A percentile compares a stretch with the other conserved stretches of the same genome.
These are phyloP conservation scores for Saccharomycopsis schoenii DNA, from an alignment of 805 yeast species.

Conservation along the genomic window DNA sequence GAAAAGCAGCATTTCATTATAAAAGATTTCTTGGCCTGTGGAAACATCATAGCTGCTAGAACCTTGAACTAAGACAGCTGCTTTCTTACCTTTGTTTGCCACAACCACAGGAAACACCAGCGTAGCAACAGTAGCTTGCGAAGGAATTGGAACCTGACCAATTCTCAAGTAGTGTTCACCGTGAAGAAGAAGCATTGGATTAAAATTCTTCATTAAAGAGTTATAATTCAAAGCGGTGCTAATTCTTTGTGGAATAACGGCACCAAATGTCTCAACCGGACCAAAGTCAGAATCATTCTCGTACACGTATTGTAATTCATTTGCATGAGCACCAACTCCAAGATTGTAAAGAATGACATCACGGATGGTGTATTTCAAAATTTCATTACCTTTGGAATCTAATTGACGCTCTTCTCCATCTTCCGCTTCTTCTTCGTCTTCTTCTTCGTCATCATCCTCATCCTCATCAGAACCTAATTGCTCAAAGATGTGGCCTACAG, in stretches of 20 bases:
- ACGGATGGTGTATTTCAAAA: slow-evolving; percentile 51
- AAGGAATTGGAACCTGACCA: slow-evolving; percentile 68
- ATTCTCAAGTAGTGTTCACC: slow-evolving; percentile 90
- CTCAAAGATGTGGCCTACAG: slow-evolving; percentile 67
- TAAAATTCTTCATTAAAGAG: slow-evolving; percentile 64
- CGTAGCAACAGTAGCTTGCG: slow-evolving; percentile 53
- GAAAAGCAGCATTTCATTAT: slow-evolving; percentile 78
- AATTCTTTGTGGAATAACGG: slow-evolving; percentile 55
- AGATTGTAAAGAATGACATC: slow-evolving; percentile 78
- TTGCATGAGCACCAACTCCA: slow-evolving; percentile 76
- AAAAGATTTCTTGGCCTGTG: slow-evolving; percentile 61
- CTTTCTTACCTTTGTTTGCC: slow-evolving; percentile 79
- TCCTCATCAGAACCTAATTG: slow-evolving; percentile 40
- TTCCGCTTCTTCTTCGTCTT: slow-evolving; percentile 36
- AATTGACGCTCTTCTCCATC: slow-evolving; percentile 37
- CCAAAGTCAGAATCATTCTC: slow-evolving; percentile 73
- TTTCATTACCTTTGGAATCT: slow-evolving; percentile 31
- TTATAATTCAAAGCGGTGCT: not conserved
- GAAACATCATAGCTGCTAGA: slow-evolving; percentile 56
- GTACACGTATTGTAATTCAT: slow-evolving; percentile 68
- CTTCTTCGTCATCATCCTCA: slow-evolving; percentile 33
- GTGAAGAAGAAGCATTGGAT: slow-evolving; percentile 81
- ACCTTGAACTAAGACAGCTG: slow-evolving; percentile 63
- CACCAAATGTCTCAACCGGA: slow-evolving; percentile 72
- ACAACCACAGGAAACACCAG: slow-evolving; percentile 60